These are phyloP conservation scores for Penicillium robsamsonii DNA, from an alignment of 495 filamentous ascomycete genomes.

Conservation along the genomic window DNA sequence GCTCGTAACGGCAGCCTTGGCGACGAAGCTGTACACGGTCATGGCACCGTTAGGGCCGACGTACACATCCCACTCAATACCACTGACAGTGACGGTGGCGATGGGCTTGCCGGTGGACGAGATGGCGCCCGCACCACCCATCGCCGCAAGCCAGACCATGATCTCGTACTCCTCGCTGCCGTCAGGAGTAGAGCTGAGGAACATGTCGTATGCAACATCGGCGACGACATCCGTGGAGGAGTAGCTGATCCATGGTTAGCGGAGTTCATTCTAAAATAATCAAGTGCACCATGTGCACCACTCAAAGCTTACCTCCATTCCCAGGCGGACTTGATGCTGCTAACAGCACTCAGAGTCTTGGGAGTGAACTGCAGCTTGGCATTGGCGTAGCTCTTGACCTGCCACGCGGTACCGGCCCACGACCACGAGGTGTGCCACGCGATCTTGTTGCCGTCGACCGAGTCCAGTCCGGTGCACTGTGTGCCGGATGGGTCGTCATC, in stretches of 20 bases:
- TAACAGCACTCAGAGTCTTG: slow-evolving; percentile 49
- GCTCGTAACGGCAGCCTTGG: slow-evolving; percentile 41
- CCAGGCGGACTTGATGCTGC: slow-evolving; percentile 51
- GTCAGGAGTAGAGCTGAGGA: slow-evolving; percentile 48
- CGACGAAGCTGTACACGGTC: slow-evolving; percentile 61
- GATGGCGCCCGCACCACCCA: slow-evolving; percentile 63
- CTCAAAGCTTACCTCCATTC: slow-evolving; percentile 46
- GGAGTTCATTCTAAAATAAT: background rate
- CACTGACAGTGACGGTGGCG: slow-evolving; percentile 52
- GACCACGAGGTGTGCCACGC: slow-evolving; percentile 58
- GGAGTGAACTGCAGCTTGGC: slow-evolving; percentile 44
- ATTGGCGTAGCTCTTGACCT: slow-evolving; percentile 63
- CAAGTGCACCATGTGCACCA: background rate
- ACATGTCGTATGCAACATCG: slow-evolving; percentile 66
- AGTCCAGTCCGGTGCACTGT: slow-evolving; percentile 58
- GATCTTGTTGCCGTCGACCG: slow-evolving; percentile 43
- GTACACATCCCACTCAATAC: slow-evolving; percentile 53
- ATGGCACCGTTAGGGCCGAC: slow-evolving; percentile 55
- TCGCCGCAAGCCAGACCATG: slow-evolving; percentile 68
- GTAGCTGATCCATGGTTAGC: slow-evolving; percentile 41
- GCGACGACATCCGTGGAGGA: slow-evolving; percentile 53
- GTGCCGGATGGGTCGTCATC: slow-evolving; percentile 43
- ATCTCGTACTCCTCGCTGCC: slow-evolving; percentile 59
- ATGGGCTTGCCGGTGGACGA: slow-evolving; percentile 54
- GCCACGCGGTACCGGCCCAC: slow-evolving; percentile 49